phyloP scores from a whole-genome alignment of 495 filamentous ascomycete genomes.

The Trichoderma virens region DNA sequence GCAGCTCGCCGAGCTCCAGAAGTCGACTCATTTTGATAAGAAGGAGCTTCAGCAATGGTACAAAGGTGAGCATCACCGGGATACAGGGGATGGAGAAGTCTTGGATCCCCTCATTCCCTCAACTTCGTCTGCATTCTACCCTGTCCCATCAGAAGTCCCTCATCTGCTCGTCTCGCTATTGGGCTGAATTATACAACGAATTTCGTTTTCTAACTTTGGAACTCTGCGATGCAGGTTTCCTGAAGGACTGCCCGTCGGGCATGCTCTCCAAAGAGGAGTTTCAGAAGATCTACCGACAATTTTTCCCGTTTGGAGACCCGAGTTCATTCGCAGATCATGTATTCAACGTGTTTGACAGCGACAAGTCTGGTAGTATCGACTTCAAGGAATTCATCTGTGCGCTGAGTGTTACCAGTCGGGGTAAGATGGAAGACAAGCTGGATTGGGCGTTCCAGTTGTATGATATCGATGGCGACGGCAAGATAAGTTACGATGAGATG shows the following conservation, averaged over 20 bases:
- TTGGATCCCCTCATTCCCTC: not conserved
- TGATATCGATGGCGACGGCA: conserved; percentile 97
- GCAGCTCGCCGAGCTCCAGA: conserved; percentile 90
- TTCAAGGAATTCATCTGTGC: conserved; percentile 99
- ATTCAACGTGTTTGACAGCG: conserved; percentile 97
- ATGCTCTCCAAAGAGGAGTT: conserved; percentile 97
- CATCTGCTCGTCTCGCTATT: too few relatives aligned
- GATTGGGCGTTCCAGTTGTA: conserved; percentile 99
- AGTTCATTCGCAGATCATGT: conserved; percentile 97
- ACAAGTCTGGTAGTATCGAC: conserved; percentile 95
- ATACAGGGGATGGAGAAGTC: not conserved
- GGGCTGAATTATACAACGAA: too few relatives aligned
- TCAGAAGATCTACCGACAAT: conserved; percentile 98
- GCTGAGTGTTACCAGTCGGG: conserved; percentile 89
- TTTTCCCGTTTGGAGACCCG: conserved; percentile 97
- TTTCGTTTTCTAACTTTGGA: not conserved
- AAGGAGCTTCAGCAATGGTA: conserved; percentile 99
- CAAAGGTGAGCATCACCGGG: conserved; percentile 59
- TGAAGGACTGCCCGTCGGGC: conserved; percentile 95
- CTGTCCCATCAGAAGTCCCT: too few relatives aligned
- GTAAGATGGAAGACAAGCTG: conserved; percentile 98
- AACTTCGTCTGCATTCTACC: not conserved
- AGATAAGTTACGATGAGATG: conserved; percentile 99
- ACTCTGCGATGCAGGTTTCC: conserved; percentile 58
- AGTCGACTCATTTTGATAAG: conserved; percentile 97